These are phyloP conservation scores for Hanseniaspora uvarum DNA, from an alignment of 1,139 yeast species.

Conservation along the genomic window DNA sequence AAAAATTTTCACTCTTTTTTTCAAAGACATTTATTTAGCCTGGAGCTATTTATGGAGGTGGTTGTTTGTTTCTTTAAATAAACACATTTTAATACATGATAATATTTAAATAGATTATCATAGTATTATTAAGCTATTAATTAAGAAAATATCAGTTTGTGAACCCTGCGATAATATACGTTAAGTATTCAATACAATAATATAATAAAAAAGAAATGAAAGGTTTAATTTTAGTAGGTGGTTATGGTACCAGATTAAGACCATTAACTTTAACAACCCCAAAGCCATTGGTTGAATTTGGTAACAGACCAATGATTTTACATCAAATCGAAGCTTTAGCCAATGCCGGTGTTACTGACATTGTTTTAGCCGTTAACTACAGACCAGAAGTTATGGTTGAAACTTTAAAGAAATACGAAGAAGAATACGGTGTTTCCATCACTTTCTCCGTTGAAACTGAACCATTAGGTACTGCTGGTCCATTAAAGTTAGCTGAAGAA, in stretches of 20 bases:
- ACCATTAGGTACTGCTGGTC: constrained; percentile 99
- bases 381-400: constrained; percentile 99
- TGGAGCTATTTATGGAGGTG: no score
- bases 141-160: neutral
- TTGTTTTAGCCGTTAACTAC: constrained; percentile 96
- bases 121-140: neutral
- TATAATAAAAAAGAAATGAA: constrained; percentile 47
- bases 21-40: neutral
- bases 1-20: no score
- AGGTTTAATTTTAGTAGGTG: constrained; percentile 97
- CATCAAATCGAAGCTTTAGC: constrained; percentile 98
- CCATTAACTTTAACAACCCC: constrained; percentile 95
- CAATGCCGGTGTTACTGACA: constrained; percentile 96
- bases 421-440: constrained; percentile 85
- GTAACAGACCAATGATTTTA: constrained; percentile 92
- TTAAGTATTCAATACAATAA: neutral
- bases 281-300: constrained; percentile 97
- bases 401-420: constrained; percentile 85
- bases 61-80: neutral
- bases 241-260: constrained; percentile 99
- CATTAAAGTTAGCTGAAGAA: constrained; percentile 91
- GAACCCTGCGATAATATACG: constrained; percentile 12
- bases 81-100: no score
- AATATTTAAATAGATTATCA: no score
- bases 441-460: constrained; percentile 98